These are phyloP conservation scores for Emericellopsis cladophorae DNA, from an alignment of 2,329 filamentous ascomycete genomes.

Conservation along the genomic window DNA sequence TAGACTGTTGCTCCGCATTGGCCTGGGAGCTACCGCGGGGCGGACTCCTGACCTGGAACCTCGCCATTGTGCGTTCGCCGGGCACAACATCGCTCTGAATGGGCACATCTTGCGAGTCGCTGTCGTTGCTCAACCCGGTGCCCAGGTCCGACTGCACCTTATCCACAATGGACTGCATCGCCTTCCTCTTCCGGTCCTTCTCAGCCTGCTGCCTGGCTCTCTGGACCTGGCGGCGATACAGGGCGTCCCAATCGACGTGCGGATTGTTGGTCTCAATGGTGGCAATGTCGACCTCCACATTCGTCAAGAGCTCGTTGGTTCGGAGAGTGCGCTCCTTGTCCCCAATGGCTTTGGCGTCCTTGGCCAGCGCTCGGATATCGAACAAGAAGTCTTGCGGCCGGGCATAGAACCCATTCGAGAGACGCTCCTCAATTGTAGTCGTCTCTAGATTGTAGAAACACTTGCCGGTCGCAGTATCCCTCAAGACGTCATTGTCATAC, in stretches of 20 bases:
- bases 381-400: conserved; percentile 79
- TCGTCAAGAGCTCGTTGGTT: conserved; percentile 81
- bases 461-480: conserved; percentile 64
- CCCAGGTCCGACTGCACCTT: conserved; percentile 36
- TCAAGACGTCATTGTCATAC: conserved; percentile 63
- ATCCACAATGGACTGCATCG: conserved; percentile 41
- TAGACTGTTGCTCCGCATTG: conserved; percentile 7
- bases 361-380: conserved; percentile 74
- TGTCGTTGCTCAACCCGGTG: conserved; percentile 32
- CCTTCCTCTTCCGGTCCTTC: conserved; percentile 49
- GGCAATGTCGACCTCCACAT: conserved; percentile 87
- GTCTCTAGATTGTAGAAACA: conserved; percentile 95
- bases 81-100: conserved; percentile 52
- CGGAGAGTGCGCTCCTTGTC: conserved; percentile 75
- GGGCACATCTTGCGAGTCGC: conserved; percentile 37
- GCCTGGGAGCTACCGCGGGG: conserved; percentile 38
- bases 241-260: conserved; percentile 66
- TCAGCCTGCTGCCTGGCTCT: conserved; percentile 48
- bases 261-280: conserved; percentile 57
- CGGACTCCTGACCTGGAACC: conserved; percentile 43
- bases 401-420: conserved; percentile 94
- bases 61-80: conserved; percentile 33
- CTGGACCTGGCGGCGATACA: conserved; percentile 62
- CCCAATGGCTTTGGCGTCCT: conserved; percentile 71
- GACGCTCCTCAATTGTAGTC: conserved; percentile 84